Percentiles rank a stretch among this genome's conserved stretches.
phyloP scores from a whole-genome alignment of 805 yeast species.

The Candida oleophila region DNA sequence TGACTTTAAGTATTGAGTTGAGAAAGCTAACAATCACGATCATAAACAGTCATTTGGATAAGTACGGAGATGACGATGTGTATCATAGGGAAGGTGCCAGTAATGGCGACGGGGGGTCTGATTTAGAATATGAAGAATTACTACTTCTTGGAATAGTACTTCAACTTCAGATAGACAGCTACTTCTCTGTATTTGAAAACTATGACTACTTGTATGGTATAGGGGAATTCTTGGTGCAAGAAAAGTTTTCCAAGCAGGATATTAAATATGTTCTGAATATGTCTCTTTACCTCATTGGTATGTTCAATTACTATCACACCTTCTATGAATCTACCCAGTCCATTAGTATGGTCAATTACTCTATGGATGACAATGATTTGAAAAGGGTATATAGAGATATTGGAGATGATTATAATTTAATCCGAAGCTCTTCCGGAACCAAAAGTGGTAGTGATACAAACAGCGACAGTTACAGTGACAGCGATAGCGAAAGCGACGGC shows the following conservation, averaged over 20 bases:
- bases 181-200: constrained; percentile 42
- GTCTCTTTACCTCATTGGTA: constrained; percentile 23
- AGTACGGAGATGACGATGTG: constrained; percentile 29
- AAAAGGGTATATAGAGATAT: constrained; percentile 47
- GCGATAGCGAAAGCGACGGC: constrained; percentile 9
- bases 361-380: constrained; percentile 33
- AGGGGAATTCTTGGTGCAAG: constrained; percentile 32
- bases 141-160: constrained; percentile 36
- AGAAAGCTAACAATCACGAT: constrained; percentile 35
- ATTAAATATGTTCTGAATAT: constrained; percentile 18
- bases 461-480: constrained; percentile 14
- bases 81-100: constrained; percentile 11
- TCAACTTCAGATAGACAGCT: constrained; percentile 37
- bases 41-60: constrained; percentile 41
- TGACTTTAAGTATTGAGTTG: constrained; percentile 30
- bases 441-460: constrained; percentile 6
- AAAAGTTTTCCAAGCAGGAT: constrained; percentile 8
- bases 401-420: constrained; percentile 34
- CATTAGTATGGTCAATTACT: constrained; percentile 46
- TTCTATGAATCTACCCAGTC: constrained; percentile 50
- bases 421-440: constrained; percentile 10
- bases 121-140: constrained; percentile 24
- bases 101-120: background rate
- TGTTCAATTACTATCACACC: constrained; percentile 31
- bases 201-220: constrained; percentile 40